Conservation (phyloP, 257 asterid genomes). For the Solanum infundibuliforme region DNA sequence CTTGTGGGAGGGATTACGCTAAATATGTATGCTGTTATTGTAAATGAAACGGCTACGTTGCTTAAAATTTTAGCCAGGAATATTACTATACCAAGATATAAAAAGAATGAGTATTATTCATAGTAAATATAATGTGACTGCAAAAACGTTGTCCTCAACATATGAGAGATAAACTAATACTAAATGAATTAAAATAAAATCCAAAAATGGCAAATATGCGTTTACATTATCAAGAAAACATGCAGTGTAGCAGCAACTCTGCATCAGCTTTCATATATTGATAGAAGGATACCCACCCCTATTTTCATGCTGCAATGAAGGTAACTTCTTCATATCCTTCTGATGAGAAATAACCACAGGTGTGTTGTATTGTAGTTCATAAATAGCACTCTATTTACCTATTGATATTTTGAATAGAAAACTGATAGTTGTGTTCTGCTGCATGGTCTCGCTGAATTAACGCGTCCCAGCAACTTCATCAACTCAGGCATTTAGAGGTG, state of each 20-base stretch:
- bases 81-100: not conserved
- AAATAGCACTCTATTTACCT: not conserved
- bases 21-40: not conserved
- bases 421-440: not conserved
- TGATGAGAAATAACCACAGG: not conserved
- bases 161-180: not conserved
- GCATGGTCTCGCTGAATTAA: not conserved
- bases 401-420: not conserved
- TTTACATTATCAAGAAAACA: not conserved
- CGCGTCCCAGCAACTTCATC: not conserved
- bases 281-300: not conserved
- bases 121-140: not conserved
- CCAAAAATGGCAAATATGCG: not conserved
- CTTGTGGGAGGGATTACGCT: not conserved
- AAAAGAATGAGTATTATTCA: not conserved
- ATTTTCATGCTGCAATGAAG: not conserved
- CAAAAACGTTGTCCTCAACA: not conserved
- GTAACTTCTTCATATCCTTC: not conserved
- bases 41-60: not conserved
- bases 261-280: not conserved
- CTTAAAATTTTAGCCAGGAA: not conserved
- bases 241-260: not conserved
- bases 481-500: constrained; percentile 30
- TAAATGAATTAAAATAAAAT: not conserved
- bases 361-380: not conserved